Evolutionary conservation across 371 early-diverging fungal genomes (phyloP), one percentile per base, ranked within the genome.

Genomic region (Gilbertella persicaria): DNA sequence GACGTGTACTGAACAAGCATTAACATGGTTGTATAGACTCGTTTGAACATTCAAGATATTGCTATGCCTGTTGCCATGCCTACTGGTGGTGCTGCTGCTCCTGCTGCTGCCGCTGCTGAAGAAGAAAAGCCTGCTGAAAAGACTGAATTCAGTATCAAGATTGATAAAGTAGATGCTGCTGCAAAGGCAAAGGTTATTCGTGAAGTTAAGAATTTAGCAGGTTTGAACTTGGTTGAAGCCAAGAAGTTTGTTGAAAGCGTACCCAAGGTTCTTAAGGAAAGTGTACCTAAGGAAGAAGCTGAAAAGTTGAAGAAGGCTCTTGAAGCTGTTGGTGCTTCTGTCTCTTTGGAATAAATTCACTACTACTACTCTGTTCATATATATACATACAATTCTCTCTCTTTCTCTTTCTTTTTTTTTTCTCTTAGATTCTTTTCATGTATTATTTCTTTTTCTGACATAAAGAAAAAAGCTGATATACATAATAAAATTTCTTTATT

Each of bases 241-340:
- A 98, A 98, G 87, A 97, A 96, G 85, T 97, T 98, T 75, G 97
- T 97, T 20, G 98, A 98, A 73, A 80, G 90, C 53, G 96, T 89
- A 50, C 98, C 98, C 65, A 96, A 97, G 83, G 89, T 94, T 49
- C 82, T 98, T 66, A 90, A 91, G 80, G 95, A 97, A 67, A 73
- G 78, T 54, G 87, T 87, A 19, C 79, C 86, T 67, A 98, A 97
- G 87, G 98, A 93, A 53, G 98, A 97, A 64, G 97, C 97, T 26
- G 97, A 96, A 65, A 96, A 97, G 84, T 80, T 97, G 62, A 95
- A 98, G 87, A 90, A 90, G 82, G 80, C 89, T 20, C 83, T 98
- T 53, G 96, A 97, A 67, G 93, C 91, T 19, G 67, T 94, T 55
- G 98, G 98, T 54, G 98, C 95, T 38, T 93, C 95, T 40, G 88